phyloP scores from a whole-genome alignment of 805 yeast genomes.

The Candida tallmaniae region DNA sequence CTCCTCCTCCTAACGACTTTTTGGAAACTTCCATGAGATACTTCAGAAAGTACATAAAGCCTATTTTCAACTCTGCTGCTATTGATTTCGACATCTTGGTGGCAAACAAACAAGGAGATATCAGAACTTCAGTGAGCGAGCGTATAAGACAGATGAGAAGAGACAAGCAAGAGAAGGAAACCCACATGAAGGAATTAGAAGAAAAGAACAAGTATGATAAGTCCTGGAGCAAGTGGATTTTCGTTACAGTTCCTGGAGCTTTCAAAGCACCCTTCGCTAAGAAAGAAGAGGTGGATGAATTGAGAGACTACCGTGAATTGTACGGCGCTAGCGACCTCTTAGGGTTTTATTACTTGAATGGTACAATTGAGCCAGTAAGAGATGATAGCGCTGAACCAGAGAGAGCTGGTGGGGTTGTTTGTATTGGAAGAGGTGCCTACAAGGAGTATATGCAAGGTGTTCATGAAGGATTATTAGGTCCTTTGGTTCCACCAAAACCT shows the following conservation, averaged over 20 bases:
- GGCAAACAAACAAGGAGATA: constrained; percentile 85
- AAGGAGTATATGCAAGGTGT: constrained; percentile 88
- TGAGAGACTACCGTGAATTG: constrained; percentile 20
- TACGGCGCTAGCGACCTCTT: constrained; percentile 45
- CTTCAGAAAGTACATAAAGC: constrained; percentile 79
- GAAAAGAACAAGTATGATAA: constrained; percentile 11
- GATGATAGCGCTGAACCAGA: constrained; percentile 39
- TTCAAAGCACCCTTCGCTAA: constrained; percentile 6
- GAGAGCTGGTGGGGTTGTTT: constrained; percentile 78
- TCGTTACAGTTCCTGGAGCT: constrained; percentile 13
- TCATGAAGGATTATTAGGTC: constrained; percentile 94
- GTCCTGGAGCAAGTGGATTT: constrained; percentile 27
- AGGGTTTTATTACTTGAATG: constrained; percentile 48
- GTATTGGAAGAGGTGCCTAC: constrained; percentile 93
- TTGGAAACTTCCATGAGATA: constrained; percentile 68
- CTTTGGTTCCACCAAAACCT: constrained; percentile 46
- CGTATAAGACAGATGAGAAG: constrained; percentile 69
- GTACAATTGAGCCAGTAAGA: constrained; percentile 40
- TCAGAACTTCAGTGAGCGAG: constrained; percentile 76
- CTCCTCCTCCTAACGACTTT: constrained; percentile 96
- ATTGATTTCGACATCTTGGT: constrained; percentile 75
- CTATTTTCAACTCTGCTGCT: constrained; percentile 78
- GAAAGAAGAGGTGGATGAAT: constrained; percentile 15
- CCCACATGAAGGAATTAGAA: background rate
- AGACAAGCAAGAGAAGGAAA: constrained; percentile 13